Conservation (phyloP, 371 early-diverging fungal species). For the Mortierella sp. region DNA sequence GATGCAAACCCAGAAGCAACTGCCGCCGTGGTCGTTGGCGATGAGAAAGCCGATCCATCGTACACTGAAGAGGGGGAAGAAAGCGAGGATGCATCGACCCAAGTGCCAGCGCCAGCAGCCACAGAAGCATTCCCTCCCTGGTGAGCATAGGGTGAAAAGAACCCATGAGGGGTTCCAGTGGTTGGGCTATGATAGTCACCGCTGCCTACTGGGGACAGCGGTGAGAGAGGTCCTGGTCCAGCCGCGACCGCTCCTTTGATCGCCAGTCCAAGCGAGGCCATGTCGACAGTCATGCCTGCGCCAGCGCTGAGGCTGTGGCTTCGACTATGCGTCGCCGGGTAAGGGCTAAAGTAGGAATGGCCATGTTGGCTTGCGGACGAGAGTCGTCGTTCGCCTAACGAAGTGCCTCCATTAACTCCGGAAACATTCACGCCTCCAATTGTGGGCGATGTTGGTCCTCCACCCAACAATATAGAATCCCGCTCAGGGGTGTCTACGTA, state of each 20-base stretch:
- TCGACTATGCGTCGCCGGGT: constrained; percentile 33
- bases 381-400: constrained; percentile 28
- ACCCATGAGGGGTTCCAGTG: constrained; percentile 10
- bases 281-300: constrained; percentile 37
- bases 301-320: constrained; percentile 47
- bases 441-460: too few species aligned
- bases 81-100: constrained; percentile 41
- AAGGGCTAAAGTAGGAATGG: constrained; percentile 29
- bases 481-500: constrained; percentile 69
- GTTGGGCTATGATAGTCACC: constrained; percentile 29
- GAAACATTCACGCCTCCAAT: too few species aligned
- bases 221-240: constrained; percentile 29
- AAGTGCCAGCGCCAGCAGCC: neutral
- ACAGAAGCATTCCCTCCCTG: constrained; percentile 1
- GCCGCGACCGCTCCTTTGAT: too few species aligned
- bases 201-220: constrained; percentile 26
- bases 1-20: constrained; percentile 9
- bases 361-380: constrained; percentile 32
- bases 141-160: constrained; percentile 14
- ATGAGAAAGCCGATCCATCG: constrained; percentile 35
- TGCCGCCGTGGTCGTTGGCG: constrained; percentile 10
- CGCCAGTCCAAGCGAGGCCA: constrained; percentile 2
- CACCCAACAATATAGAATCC: constrained; percentile 9
- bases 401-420: neutral
- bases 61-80: constrained; percentile 41